A percentile compares a stretch with the other conserved stretches of the same genome.
Evolutionary conservation across 116 monocot species (phyloP).

Genomic region (Iris pallida): DNA sequence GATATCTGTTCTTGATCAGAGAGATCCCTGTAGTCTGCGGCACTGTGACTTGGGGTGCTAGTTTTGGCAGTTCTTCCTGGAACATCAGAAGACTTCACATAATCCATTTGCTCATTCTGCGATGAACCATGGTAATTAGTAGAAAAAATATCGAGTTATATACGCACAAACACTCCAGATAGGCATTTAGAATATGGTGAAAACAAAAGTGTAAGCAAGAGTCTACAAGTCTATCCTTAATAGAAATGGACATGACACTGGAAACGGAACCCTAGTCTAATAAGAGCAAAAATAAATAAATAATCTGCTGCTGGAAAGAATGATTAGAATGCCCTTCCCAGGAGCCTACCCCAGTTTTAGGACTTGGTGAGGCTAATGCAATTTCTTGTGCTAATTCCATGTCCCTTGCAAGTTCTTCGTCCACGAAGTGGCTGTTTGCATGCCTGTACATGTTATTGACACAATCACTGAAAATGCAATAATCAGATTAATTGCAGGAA

Average conservation of each 20-base stretch:
- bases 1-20: slow-evolving; percentile 28
- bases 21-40: slow-evolving; percentile 9
- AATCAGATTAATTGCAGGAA: neutral
- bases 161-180: too few species aligned
- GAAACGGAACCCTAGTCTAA: too few species aligned
- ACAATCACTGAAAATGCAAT: neutral
- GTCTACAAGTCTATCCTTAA: too few species aligned
- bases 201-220: too few species aligned
- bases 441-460: slow-evolving; percentile 46
- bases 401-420: slow-evolving; percentile 65
- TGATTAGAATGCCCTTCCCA: neutral
- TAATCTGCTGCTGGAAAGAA: too few species aligned
- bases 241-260: too few species aligned
- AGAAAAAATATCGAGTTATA: too few species aligned
- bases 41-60: slow-evolving; percentile 20
- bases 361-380: slow-evolving; percentile 45
- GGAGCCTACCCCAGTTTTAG: slow-evolving; percentile 24
- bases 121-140: slow-evolving; percentile 2
- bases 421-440: slow-evolving; percentile 70
- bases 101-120: slow-evolving; percentile 31
- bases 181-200: too few species aligned
- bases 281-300: too few species aligned
- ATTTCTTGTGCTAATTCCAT: slow-evolving; percentile 59
- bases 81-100: slow-evolving; percentile 6
- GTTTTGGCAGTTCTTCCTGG: slow-evolving; percentile 17